Percentiles rank a stretch among this genome's conserved stretches.
phyloP scores from a whole-genome alignment of 2,329 filamentous ascomycete species.

The Trichoderma sp. region DNA sequence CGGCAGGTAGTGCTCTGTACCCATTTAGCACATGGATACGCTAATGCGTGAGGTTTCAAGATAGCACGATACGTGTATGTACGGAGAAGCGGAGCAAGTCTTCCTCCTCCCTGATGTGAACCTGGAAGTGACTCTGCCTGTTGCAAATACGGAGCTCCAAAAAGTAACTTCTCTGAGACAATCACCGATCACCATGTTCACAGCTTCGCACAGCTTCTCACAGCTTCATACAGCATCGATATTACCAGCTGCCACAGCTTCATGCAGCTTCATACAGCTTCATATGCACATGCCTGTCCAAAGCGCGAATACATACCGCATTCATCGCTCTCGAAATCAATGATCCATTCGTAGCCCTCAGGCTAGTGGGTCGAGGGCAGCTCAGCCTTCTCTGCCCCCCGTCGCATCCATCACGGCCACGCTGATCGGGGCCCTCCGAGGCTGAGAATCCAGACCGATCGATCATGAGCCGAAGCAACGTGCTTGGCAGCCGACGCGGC shows the following conservation, averaged over 20 bases:
- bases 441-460: constrained; percentile 11
- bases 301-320: constrained; percentile 4
- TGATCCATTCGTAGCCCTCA: not conserved
- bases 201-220: not conserved
- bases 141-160: not conserved
- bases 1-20: not conserved
- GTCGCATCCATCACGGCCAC: constrained; percentile 1
- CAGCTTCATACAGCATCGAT: not conserved
- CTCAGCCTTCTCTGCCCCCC: not conserved
- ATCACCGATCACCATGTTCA: not conserved
- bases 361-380: not conserved
- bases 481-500: not conserved
- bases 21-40: constrained; percentile 1
- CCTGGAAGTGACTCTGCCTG: not conserved
- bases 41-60: not conserved
- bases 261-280: not conserved
- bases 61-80: not conserved
- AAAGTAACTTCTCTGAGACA: not conserved
- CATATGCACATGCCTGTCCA: not conserved
- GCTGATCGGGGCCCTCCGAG: constrained; percentile 7
- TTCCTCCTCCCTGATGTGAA: not conserved
- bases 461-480: not conserved
- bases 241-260: not conserved
- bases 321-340: not conserved
- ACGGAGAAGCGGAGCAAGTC: not conserved